phyloP scores from a whole-genome alignment of 495 filamentous ascomycete genomes.

The Penicillium maclennaniae region DNA sequence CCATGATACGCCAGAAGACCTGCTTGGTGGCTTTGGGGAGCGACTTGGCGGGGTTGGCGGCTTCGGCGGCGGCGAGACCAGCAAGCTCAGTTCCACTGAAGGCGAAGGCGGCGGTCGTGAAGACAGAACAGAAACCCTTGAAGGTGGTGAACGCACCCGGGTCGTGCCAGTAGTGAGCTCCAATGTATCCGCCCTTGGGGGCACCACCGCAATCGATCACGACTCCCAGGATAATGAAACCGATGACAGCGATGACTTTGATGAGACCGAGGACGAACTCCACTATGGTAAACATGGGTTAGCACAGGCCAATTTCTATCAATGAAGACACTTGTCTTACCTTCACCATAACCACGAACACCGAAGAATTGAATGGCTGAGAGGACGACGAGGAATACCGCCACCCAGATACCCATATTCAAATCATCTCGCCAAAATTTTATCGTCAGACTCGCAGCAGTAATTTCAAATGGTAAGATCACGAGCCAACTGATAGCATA shows the following conservation, averaged over 20 bases:
- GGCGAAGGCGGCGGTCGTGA: slow-evolving; percentile 71
- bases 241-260: slow-evolving; percentile 55
- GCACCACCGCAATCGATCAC: slow-evolving; percentile 67
- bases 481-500: slow-evolving; percentile 69
- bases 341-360: slow-evolving; percentile 69
- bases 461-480: slow-evolving; percentile 59
- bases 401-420: slow-evolving; percentile 59
- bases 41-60: slow-evolving; percentile 58
- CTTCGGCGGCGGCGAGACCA: slow-evolving; percentile 69
- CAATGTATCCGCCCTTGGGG: slow-evolving; percentile 51
- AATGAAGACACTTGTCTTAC: slow-evolving; percentile 21
- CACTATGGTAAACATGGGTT: slow-evolving; percentile 29
- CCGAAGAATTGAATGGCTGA: slow-evolving; percentile 48
- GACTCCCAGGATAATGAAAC: slow-evolving; percentile 71
- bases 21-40: slow-evolving; percentile 68
- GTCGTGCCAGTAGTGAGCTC: slow-evolving; percentile 60
- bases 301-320: not conserved
- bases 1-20: slow-evolving; percentile 71
- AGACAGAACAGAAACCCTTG: slow-evolving; percentile 67
- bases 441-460: slow-evolving; percentile 74
- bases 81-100: slow-evolving; percentile 71
- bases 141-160: slow-evolving; percentile 70
- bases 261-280: slow-evolving; percentile 45
- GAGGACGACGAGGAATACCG: slow-evolving; percentile 54
- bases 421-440: slow-evolving; percentile 61